Base-by-base conservation (phyloP, 2,329 filamentous ascomycete genomes). In the Aureobasidium sp. region DNA sequence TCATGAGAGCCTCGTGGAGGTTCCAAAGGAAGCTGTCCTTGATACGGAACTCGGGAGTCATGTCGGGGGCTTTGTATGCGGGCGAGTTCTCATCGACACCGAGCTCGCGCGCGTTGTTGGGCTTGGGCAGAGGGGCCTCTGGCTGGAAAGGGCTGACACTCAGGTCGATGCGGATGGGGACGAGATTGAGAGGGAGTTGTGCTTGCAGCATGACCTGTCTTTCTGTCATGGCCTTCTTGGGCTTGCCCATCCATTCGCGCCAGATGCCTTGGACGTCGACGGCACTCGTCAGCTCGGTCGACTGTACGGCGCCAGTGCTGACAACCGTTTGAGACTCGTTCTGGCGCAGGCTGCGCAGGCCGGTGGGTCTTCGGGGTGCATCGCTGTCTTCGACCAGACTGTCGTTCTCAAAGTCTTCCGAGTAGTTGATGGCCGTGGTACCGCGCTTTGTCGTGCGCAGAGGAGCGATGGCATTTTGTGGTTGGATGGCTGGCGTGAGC, bases 1-100 rank as follows among this genome's bases (percentile, higher is more conserved):
- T 99, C 57, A 92, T 89, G 63, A 97, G 80, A 0, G 90, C 89
- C 77, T 99, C 94, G 75, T 97, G 93, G 15, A 99, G 81, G 70
- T 99, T 99, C 94, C 94, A 99, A 58, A 97, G 78, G 70, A 99
- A 97, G n/a, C 90, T 88, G 69, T 99, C 94, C 70, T 95, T 91
- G 62, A 99, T 81, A 65, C 94, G 86, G 75, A 91, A 97, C 3
- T 90, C 88, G 0, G 91, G 86, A 15, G 91, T 91, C 64, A 84
- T 76, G 65, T 97, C 93, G 61, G 88, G 88, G 61, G 83, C 81
- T 69, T 87, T 87, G 77, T 95, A 97, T 62, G 91, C 86, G 15
- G 90, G 87, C 56, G 90, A 79, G 5, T 84, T 85, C 63, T 88
- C 85, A 70, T 96, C 89, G 67, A 87, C 83, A 17, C 81, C 79